Evolutionary conservation across 495 filamentous ascomycete genomes (phyloP), one percentile per base, ranked within the genome.

Genomic region (Xylaria longipes): DNA sequence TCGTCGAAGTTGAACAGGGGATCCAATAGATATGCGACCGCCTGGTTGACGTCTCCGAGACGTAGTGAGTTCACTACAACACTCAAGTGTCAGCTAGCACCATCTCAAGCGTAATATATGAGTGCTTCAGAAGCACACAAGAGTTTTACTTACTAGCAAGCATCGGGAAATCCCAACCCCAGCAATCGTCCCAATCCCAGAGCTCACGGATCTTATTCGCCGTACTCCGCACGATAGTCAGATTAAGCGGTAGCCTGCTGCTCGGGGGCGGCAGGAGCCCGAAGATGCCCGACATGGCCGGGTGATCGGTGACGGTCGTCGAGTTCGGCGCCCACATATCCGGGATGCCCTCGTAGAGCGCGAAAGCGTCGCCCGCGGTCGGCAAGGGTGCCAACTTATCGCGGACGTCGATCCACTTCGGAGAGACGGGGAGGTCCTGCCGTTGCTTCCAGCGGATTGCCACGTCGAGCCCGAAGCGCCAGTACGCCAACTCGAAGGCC

Each of bases 111-210:
- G 15, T 25, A 0, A 57, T 62, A 27, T 12, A 12, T 20, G 41
- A 45, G 33, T 41, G 12, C 20, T 3, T 50, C 17, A 17, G 17
- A 45, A 15, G 56, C 45, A 41, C 14, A 54, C 41, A 17, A 48
- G 7, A 54, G 31, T 15, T 8, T 29, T 45, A 76, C 76, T 66
- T 66, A 77, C 76, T 87, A 20, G 85, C 84, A n/a, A 89, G 73
- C 79, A 86, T 80, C 20, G 80, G 80, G 74, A 89, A 88, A 68
- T 87, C 85, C 85, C 87, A 89, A 8, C 85, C 85, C 73, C 84
- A 87, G 37, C 79, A 82, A 52, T 84, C 79, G 3, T 81, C 79
- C 71, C 87, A 80, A 72, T 82, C 80, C 86, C 85, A 88, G 46
- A 65, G 73, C 58, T 80, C 72, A 27, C 80, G 77, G 39, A 87